Evolutionary conservation across 169 alveolate genomes (phyloP).

Genomic region (Fabrea salina): DNA sequence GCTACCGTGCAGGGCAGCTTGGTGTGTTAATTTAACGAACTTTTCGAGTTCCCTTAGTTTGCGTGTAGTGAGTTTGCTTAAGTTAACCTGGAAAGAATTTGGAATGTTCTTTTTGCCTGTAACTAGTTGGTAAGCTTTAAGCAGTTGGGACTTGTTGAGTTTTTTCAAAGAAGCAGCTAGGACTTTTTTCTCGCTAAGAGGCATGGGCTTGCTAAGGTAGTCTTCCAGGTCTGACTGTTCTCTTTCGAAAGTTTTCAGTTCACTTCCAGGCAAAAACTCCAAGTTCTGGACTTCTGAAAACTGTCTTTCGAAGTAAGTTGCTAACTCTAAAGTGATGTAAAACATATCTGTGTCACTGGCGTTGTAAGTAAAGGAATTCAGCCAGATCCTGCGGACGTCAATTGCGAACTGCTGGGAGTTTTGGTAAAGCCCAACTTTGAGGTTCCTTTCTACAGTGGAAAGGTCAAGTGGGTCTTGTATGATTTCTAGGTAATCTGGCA

Average conservation of each 20-base stretch:
- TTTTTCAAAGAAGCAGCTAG: neutral
- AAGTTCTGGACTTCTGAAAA: neutral
- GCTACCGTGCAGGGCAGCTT: constrained; percentile 3
- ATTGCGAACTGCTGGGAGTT: constrained; percentile 9
- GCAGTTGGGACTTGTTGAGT: neutral
- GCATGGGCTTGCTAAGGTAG: constrained; percentile 26
- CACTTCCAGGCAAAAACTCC: neutral
- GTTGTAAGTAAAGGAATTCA: constrained; percentile 28
- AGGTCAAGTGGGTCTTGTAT: constrained; percentile 33
- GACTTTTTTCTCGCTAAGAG: constrained; percentile 1
- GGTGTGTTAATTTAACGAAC: neutral
- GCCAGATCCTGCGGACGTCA: constrained; percentile 26
- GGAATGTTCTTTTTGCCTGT: neutral
- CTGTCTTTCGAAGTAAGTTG: constrained; percentile 16
- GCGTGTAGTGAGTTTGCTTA: neutral
- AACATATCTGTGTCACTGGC: neutral
- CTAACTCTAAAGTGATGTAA: constrained; percentile 14
- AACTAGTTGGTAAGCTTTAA: neutral
- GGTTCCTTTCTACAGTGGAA: constrained; percentile 24
- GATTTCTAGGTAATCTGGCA: constrained; percentile 28
- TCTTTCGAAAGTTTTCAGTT: neutral
- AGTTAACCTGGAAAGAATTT: neutral
- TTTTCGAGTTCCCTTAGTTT: constrained; percentile 24
- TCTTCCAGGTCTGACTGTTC: neutral
- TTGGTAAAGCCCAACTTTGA: constrained; percentile 10